A percentile compares a stretch with the other conserved stretches of the same genome.
Conservation (phyloP, 2,329 filamentous ascomycete species). For the Rasamsonia emersonii region DNA sequence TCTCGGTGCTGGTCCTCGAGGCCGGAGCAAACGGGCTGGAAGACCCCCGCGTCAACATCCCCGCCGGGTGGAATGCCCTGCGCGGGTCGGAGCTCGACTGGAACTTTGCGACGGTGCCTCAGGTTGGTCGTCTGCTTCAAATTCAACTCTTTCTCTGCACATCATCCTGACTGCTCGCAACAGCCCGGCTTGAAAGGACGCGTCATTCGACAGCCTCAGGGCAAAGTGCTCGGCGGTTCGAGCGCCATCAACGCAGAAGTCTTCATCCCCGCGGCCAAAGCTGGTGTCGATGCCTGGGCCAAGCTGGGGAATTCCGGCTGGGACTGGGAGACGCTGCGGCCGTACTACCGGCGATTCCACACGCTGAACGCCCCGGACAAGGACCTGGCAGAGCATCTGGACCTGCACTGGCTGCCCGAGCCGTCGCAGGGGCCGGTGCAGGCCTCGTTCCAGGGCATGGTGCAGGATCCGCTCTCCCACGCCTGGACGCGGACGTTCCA, state of each 20-base stretch:
- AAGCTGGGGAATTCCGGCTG: conserved; percentile 21
- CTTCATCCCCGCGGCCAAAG: conserved; percentile 16
- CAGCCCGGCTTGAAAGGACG: conserved; percentile 12
- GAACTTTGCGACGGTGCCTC: conserved; percentile 9
- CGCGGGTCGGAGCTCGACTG: conserved; percentile 11
- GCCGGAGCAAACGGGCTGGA: conserved; percentile 8
- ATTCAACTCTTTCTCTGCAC: neutral
- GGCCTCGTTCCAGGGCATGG: conserved; percentile 5
- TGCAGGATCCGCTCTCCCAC: conserved; percentile 5
- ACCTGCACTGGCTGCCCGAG: conserved; percentile 5
- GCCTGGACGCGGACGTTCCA: conserved; percentile 10
- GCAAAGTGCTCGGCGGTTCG: conserved; percentile 12
- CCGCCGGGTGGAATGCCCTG: conserved; percentile 5
- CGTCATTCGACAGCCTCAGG: conserved; percentile 8
- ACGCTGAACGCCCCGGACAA: conserved; percentile 3
- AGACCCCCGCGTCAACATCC: conserved; percentile 11
- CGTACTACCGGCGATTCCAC: too few relatives aligned
- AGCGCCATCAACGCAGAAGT: conserved; percentile 10
- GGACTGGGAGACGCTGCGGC: conserved; percentile 7
- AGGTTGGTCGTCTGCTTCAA: conserved; percentile 7
- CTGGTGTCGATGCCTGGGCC: conserved; percentile 30
- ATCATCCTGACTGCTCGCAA: neutral
- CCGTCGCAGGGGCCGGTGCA: conserved; percentile 9
- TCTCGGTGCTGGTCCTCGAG: conserved; percentile 10
- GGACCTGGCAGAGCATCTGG: conserved; percentile 2